Conservation (phyloP, 352 stramenopile species). For the Phytophthora melonis region DNA sequence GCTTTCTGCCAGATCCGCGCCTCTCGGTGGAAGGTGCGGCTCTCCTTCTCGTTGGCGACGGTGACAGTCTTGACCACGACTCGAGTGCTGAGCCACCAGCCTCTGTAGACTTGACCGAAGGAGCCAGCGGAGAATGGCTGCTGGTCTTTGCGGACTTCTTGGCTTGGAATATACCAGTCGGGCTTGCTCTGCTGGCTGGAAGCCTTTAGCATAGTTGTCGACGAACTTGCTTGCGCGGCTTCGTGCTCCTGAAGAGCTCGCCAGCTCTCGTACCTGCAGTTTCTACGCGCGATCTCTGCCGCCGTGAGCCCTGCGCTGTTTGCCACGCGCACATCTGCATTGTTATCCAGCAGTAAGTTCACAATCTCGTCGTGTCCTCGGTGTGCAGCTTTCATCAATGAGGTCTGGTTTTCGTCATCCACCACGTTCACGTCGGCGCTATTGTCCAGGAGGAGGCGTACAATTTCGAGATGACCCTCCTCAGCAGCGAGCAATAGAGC, state of each 20-base stretch:
- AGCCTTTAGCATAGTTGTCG: background rate
- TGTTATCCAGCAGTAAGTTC: conserved; percentile 12
- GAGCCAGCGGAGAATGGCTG: conserved; percentile 23
- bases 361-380: conserved; percentile 26
- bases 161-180: conserved; percentile 23
- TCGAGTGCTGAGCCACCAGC: conserved; percentile 30
- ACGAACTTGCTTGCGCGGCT: background rate
- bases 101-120: conserved; percentile 30
- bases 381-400: conserved; percentile 20
- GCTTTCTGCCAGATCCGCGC: conserved; percentile 24
- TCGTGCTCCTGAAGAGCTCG: background rate
- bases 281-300: conserved; percentile 6
- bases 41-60: conserved; percentile 22
- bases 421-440: conserved; percentile 6
- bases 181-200: background rate
- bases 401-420: conserved; percentile 3
- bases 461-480: conserved; percentile 16
- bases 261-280: conserved; percentile 13
- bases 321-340: background rate
- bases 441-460: conserved; percentile 19
- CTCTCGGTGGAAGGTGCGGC: conserved; percentile 27
- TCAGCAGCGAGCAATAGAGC: conserved; percentile 13
- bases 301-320: conserved; percentile 4
- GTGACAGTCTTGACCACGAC: conserved; percentile 28
- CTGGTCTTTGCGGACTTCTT: conserved; percentile 20